Percentiles rank a stretch among this genome's conserved stretches.
Evolutionary conservation across 2,329 filamentous ascomycete species (phyloP).

Genomic region (Phaeoacremonium minimum): DNA sequence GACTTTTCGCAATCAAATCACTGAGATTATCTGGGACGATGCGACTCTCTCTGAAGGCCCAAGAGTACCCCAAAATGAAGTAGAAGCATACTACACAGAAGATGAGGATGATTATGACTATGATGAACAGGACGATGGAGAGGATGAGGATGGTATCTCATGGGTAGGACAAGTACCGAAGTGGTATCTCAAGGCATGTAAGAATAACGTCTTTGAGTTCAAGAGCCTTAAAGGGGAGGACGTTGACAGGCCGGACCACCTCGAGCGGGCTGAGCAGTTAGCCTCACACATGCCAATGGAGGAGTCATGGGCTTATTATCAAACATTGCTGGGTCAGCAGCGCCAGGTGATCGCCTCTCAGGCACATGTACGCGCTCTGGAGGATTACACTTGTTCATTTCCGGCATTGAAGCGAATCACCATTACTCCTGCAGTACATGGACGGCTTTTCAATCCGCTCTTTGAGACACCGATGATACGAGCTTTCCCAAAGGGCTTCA

Average conservation of each 20-base stretch:
- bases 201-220: not conserved
- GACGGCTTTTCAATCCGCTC: slow-evolving; percentile 23
- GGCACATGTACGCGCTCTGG: slow-evolving; percentile 23
- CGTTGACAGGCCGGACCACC: slow-evolving; percentile 1
- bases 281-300: not conserved
- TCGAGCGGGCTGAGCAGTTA: slow-evolving; percentile 2
- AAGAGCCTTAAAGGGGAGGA: not conserved
- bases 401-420: slow-evolving; percentile 28
- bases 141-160: slow-evolving; percentile 1
- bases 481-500: slow-evolving; percentile 30
- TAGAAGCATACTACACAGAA: not conserved
- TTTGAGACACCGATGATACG: slow-evolving; percentile 38
- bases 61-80: not conserved
- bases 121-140: not conserved
- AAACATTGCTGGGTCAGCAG: slow-evolving; percentile 25
- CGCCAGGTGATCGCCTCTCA: slow-evolving; percentile 17
- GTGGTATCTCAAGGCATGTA: not conserved
- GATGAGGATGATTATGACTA: not conserved
- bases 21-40: slow-evolving; percentile 4
- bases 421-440: slow-evolving; percentile 33
- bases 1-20: not conserved
- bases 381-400: slow-evolving; percentile 25
- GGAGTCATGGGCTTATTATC: slow-evolving; percentile 21
- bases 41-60: not conserved
- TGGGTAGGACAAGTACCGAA: not conserved